Percentiles rank a stretch among this genome's conserved stretches.
phyloP scores from a whole-genome alignment of 805 yeast species.

The Pichia exigua region DNA sequence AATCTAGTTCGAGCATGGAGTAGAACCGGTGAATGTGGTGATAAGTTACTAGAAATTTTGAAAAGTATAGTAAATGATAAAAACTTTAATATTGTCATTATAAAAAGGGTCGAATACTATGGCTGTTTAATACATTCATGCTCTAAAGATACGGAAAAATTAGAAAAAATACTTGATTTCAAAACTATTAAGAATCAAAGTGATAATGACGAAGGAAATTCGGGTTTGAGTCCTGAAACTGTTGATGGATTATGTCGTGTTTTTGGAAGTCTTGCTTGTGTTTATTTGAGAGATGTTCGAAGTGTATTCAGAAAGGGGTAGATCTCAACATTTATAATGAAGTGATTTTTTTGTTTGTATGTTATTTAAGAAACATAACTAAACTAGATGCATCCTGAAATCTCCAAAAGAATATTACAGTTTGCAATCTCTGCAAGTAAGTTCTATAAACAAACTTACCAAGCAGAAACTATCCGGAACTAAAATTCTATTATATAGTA shows the following conservation, averaged over 20 bases:
- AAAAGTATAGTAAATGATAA: neutral
- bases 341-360: no score
- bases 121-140: neutral
- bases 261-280: conserved; percentile 3
- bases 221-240: neutral
- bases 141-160: neutral
- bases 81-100: neutral
- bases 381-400: no score
- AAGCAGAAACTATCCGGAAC: no score
- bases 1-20: conserved; percentile 1
- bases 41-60: neutral
- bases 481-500: no score
- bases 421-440: no score
- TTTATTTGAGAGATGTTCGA: conserved; percentile 4
- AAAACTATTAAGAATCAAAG: neutral
- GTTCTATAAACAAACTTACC: no score
- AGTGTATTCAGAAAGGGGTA: neutral
- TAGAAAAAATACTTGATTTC: neutral
- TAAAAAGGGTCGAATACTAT: neutral
- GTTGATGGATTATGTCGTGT: neutral
- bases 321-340: no score
- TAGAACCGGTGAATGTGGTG: neutral
- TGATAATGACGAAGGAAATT: neutral
- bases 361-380: no score
- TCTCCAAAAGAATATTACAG: no score